These are phyloP conservation scores for Calophaca sinica DNA, from an alignment of 306 rosid species.

Conservation along the genomic window DNA sequence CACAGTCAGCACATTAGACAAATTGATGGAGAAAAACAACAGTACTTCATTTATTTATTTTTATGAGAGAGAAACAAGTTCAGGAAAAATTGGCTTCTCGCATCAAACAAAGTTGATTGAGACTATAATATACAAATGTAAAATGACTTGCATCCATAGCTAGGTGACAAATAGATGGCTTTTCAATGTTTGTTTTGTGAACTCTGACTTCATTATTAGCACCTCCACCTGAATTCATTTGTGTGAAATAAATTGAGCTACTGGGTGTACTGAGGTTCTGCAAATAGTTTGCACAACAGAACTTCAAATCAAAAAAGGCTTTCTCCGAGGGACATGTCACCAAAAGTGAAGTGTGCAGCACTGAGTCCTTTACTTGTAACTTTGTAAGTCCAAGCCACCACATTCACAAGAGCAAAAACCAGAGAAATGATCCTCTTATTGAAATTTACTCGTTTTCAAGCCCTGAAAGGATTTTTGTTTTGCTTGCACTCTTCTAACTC, in stretches of 20 bases:
- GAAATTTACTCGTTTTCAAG: conserved; percentile 2
- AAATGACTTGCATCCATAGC: background rate
- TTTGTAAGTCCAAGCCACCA: background rate
- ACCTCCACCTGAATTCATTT: conserved; percentile 19
- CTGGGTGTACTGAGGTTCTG: background rate
- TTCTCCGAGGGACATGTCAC: background rate
- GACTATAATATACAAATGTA: too few species aligned
- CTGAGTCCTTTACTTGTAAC: background rate
- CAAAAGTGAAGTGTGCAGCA: background rate
- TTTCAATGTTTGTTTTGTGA: conserved; percentile 22
- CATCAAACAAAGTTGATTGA: too few species aligned
- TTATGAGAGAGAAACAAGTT: background rate
- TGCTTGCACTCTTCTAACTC: background rate
- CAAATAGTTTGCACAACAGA: conserved; percentile 10
- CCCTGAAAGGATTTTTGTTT: background rate
- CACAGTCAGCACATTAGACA: conserved; percentile 17
- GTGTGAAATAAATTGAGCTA: background rate
- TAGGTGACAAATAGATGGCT: conserved; percentile 13
- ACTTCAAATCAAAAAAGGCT: background rate
- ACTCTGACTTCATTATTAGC: background rate
- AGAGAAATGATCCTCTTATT: background rate
- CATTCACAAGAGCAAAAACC: background rate
- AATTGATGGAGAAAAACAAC: background rate
- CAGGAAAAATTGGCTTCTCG: background rate
- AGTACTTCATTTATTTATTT: background rate